Conservation (phyloP, 2,329 filamentous ascomycete species). For the Colletotrichum brevisporum region DNA sequence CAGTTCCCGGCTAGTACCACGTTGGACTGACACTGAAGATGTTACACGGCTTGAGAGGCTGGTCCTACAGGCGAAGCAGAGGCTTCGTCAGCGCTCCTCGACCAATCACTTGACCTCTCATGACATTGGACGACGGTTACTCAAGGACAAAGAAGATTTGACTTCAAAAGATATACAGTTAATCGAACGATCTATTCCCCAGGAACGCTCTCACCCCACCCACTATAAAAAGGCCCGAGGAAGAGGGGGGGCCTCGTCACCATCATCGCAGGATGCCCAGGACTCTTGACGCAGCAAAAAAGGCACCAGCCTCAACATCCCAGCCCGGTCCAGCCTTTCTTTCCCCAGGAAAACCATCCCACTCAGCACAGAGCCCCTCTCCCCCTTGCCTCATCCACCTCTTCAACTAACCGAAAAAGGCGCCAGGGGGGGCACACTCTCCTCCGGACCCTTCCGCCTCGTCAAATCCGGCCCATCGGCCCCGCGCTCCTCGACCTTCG, state of each 20-base stretch:
- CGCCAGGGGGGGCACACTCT: constrained; percentile 28
- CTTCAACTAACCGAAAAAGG: constrained; percentile 15
- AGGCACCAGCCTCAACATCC: constrained; percentile 2
- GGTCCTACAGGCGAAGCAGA: too few species aligned
- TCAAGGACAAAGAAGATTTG: constrained; percentile 1
- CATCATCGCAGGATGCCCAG: neutral
- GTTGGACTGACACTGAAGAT: too few species aligned
- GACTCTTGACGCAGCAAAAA: neutral
- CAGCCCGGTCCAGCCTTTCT: constrained; percentile 10
- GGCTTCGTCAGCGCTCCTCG: too few species aligned
- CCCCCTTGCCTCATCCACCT: neutral
- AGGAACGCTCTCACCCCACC: constrained; percentile 14
- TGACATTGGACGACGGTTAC: too few species aligned
- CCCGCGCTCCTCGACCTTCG: neutral
- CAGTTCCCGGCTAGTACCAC: too few species aligned
- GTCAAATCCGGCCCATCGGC: neutral
- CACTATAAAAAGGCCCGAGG: neutral
- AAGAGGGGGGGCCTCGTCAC: neutral
- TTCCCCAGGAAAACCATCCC: neutral
- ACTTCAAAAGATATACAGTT: constrained; percentile 26
- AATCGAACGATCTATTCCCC: constrained; percentile 29
- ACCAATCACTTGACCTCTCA: too few species aligned
- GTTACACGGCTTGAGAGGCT: too few species aligned
- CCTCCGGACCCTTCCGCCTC: constrained; percentile 9
- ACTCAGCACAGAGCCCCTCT: neutral